These are phyloP conservation scores for Fusarium hainanense DNA, from an alignment of 2,329 filamentous ascomycete species.

Conservation along the genomic window DNA sequence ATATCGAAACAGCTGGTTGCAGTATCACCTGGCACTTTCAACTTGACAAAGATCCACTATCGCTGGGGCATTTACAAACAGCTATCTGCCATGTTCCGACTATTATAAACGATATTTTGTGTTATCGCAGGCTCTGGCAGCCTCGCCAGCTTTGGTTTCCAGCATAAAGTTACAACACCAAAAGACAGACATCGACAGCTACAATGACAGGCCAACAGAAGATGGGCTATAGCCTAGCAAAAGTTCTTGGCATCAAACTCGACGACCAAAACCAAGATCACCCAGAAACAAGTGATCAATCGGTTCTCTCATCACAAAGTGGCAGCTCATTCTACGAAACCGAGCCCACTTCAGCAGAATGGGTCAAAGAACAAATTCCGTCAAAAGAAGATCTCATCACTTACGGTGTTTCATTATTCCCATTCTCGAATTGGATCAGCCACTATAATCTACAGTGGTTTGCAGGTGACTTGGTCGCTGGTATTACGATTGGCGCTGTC, in stretches of 20 bases:
- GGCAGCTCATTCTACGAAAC: conserved; percentile 85
- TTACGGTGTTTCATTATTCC: conserved; percentile 82
- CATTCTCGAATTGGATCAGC: conserved; percentile 88
- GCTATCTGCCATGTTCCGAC: neutral
- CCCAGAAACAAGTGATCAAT: conserved; percentile 80
- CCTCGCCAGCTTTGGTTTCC: neutral
- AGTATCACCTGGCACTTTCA: conserved; percentile 17
- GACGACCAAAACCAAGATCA: conserved; percentile 61
- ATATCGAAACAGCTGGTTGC: conserved; percentile 10
- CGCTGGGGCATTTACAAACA: neutral
- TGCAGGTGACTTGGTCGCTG: conserved; percentile 87
- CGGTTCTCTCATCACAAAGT: conserved; percentile 77
- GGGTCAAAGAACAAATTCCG: conserved; percentile 73
- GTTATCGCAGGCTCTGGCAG: neutral
- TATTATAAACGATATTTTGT: neutral
- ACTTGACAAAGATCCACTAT: neutral
- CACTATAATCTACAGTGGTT: conserved; percentile 94
- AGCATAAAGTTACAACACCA: neutral
- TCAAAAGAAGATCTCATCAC: conserved; percentile 60
- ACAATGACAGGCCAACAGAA: conserved; percentile 51
- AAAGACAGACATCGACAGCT: neutral
- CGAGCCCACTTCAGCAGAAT: conserved; percentile 80
- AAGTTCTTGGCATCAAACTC: conserved; percentile 84
- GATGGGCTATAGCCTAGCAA: conserved; percentile 79
- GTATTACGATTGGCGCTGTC: conserved; percentile 66